Conservation (phyloP, 192 early-diverging fungal genomes). For the Rhizophagus clarus region DNA sequence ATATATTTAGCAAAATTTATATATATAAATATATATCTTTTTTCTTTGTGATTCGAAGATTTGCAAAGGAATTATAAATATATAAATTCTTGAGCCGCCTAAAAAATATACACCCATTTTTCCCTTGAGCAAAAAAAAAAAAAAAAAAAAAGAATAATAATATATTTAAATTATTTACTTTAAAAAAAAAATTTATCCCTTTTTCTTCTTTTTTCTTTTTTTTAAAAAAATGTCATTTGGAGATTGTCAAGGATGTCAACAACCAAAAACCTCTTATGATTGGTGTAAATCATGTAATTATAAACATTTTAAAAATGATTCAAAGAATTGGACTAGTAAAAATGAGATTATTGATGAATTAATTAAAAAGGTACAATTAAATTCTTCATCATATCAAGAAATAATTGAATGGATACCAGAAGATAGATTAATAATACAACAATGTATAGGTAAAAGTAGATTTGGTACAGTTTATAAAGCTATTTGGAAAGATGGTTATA, state of each 20-base stretch:
- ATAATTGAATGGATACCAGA: conserved; percentile 7
- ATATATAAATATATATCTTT: too few species aligned
- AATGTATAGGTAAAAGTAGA: background rate
- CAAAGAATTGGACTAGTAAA: background rate
- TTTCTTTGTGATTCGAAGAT: too few species aligned
- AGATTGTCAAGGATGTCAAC: background rate
- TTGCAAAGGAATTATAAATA: too few species aligned
- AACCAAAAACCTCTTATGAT: background rate
- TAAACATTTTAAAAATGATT: background rate
- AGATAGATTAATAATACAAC: background rate
- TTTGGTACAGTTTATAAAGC: conserved; percentile 10
- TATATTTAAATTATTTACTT: too few species aligned
- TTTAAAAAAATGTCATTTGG: background rate
- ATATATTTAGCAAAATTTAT: too few species aligned
- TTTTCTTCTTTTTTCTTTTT: too few species aligned
- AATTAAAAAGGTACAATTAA: background rate
- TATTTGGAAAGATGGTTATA: conserved; percentile 6
- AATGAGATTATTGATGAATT: background rate
- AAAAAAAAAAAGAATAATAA: too few species aligned
- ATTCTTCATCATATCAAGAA: background rate
- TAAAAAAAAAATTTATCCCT: too few species aligned
- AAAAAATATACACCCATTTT: too few species aligned
- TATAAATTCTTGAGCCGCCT: too few species aligned
- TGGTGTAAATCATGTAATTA: conserved; percentile 8
- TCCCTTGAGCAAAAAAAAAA: too few species aligned